Percentiles rank a stretch among this genome's conserved stretches.
These are phyloP conservation scores for Pseudopyricularia cyperi DNA, from an alignment of 2,329 filamentous ascomycete genomes.

Conservation along the genomic window DNA sequence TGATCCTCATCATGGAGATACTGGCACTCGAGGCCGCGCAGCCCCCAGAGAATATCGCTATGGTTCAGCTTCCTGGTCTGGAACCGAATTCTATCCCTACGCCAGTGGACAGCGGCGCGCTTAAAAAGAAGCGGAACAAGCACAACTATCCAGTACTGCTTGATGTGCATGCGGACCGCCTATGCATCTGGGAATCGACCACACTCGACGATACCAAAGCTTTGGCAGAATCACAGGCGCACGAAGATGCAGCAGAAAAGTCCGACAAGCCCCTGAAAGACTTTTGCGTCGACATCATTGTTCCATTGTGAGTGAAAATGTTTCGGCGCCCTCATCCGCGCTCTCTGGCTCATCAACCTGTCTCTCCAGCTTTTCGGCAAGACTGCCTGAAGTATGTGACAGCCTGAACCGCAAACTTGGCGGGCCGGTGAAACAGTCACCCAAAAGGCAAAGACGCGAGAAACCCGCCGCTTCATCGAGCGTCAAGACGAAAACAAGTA, in stretches of 20 bases:
- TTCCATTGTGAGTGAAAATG: conserved; percentile 52
- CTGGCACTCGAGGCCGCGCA: conserved; percentile 49
- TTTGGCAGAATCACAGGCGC: conserved; percentile 32
- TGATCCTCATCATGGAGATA: conserved; percentile 68
- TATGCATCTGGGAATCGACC: conserved; percentile 77
- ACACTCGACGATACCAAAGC: conserved; percentile 44
- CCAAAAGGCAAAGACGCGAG: conserved; percentile 21
- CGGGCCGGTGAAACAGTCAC: conserved; percentile 49
- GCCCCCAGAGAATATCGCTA: conserved; percentile 23
- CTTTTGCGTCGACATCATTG: conserved; percentile 69
- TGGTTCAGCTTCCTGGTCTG: conserved; percentile 33
- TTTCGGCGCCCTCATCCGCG: too few species aligned
- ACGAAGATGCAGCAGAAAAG: conserved; percentile 19
- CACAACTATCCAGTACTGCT: conserved; percentile 53
- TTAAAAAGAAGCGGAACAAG: conserved; percentile 42
- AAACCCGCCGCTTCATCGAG: conserved; percentile 25
- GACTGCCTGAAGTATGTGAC: conserved; percentile 59
- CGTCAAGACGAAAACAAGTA: conserved; percentile 23
- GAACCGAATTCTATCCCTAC: conserved; percentile 20
- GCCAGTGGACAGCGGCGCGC: conserved; percentile 13
- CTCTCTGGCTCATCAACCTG: not conserved
- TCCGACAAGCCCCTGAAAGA: conserved; percentile 46
- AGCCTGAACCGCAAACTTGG: conserved; percentile 65
- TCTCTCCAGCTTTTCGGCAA: conserved; percentile 50
- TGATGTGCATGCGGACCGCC: conserved; percentile 62